A percentile compares a stretch with the other conserved stretches of the same genome.
Conservation (phyloP, 2,329 filamentous ascomycete genomes). For the Clonostachys chloroleuca region DNA sequence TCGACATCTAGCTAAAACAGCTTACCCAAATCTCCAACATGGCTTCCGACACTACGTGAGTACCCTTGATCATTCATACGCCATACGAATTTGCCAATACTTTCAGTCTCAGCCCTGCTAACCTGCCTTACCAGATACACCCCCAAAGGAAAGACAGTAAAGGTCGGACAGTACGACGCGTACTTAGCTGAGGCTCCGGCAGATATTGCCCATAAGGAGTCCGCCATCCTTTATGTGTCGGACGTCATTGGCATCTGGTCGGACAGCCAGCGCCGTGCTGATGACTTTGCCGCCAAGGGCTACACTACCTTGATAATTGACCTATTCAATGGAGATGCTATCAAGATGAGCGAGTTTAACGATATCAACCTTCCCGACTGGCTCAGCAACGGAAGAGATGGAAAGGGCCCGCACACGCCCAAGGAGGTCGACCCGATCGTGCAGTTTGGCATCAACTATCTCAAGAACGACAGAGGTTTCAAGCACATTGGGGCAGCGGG, state of each 20-base stretch:
- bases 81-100: constrained; percentile 3
- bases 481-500: constrained; percentile 51
- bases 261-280: constrained; percentile 35
- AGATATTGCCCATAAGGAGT: constrained; percentile 10
- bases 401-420: constrained; percentile 37
- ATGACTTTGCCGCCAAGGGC: constrained; percentile 27
- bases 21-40: too few species aligned
- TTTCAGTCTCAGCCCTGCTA: neutral
- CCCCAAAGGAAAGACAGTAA: constrained; percentile 39
- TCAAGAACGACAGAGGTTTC: constrained; percentile 45
- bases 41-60: too few species aligned
- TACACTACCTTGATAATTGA: constrained; percentile 31
- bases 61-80: too few species aligned
- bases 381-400: constrained; percentile 33
- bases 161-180: constrained; percentile 34
- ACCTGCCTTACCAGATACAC: constrained; percentile 33
- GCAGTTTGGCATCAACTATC: constrained; percentile 40
- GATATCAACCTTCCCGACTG: constrained; percentile 23
- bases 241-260: constrained; percentile 31
- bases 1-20: too few species aligned
- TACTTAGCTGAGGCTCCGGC: constrained; percentile 37
- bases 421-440: constrained; percentile 25
- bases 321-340: constrained; percentile 28
- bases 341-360: constrained; percentile 13
- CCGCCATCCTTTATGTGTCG: constrained; percentile 26